Evolutionary conservation across 1,284 basidiomycete species (phyloP), one percentile per base, ranked within the genome.

Genomic region (Testicularia cyperi): DNA sequence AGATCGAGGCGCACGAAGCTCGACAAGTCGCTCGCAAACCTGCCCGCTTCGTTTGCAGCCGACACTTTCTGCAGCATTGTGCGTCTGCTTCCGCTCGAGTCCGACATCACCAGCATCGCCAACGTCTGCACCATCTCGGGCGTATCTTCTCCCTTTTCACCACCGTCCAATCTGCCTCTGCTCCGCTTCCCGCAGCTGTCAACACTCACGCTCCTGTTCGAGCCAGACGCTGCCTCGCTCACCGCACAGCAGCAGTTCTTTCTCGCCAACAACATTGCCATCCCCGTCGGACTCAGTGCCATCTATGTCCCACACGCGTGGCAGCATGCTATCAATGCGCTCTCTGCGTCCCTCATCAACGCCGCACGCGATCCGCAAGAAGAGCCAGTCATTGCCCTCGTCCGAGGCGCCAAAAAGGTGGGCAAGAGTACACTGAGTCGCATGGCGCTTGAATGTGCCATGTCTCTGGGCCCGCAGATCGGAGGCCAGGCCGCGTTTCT

Each of bases 401-500:
- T 97, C 14, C 88, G 86, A 68, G 92, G 94, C 0, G 82, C 86
- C 0, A 94, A 90, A 76, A 86, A 88, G 41, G 82, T 84, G 8
- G 92, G 94, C 0, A 97, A 98, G 78, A 94, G 90, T 55, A 88
- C 89, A 0, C 86, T 96, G 62, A 84, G 87, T 0, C 81, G 87
- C 35, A 84, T 84, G 5, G 70, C 89, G 2, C 74, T 88, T n/a
- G 94, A 96, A 70, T 78, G 79, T 6, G 78, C 96, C 16, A 76
- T 88, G 10, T 78, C 75, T 20, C 79, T 47, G 25, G 31, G 37
- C 7, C 12, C 8, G 5, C 87, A 85, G 75, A 80, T 80, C 10
- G 53, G 44, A 7, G 44, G 53, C 18, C 81, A 81, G 15, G 90
- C 96, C 3, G 91, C 90, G 0, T 95, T 85, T 75, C 82, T 98